phyloP scores from a whole-genome alignment of 2,329 filamentous ascomycete species.

The Stagonosporopsis tanaceti region DNA sequence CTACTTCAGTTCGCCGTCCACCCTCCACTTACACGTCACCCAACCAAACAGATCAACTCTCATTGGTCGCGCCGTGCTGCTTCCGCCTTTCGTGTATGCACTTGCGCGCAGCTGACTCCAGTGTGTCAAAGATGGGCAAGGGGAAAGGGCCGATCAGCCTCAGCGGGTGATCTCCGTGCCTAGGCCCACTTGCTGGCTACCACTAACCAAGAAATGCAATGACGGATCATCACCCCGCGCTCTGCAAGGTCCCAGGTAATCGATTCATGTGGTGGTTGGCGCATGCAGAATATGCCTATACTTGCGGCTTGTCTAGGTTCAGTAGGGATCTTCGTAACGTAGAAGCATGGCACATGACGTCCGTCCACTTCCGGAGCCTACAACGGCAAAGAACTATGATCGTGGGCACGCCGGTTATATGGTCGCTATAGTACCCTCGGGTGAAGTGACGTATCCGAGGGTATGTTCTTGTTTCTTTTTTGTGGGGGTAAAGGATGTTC shows the following conservation, averaged over 20 bases:
- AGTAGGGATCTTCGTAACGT: neutral
- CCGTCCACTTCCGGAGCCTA: neutral
- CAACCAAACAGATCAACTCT: neutral
- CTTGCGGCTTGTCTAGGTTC: neutral
- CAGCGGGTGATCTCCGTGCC: constrained; percentile 3
- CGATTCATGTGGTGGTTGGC: neutral
- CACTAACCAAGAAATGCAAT: neutral
- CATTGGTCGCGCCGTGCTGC: neutral
- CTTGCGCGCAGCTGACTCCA: neutral
- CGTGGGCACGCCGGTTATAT: constrained; percentile 1
- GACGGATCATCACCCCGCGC: neutral
- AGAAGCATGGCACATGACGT: neutral
- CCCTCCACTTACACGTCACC: neutral
- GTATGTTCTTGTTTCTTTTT: neutral
- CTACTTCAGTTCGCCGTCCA: constrained; percentile 3
- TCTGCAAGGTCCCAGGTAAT: neutral
- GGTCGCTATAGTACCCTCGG: constrained; percentile 3
- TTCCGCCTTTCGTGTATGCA: neutral
- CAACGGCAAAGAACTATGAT: no score
- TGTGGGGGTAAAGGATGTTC: neutral
- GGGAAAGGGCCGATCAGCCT: neutral
- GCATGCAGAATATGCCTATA: neutral
- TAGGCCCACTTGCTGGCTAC: neutral
- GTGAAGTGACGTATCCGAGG: neutral
- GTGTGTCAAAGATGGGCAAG: neutral